Base-by-base conservation (phyloP, 1,284 basidiomycete genomes). In the Tilletia horrida region DNA sequence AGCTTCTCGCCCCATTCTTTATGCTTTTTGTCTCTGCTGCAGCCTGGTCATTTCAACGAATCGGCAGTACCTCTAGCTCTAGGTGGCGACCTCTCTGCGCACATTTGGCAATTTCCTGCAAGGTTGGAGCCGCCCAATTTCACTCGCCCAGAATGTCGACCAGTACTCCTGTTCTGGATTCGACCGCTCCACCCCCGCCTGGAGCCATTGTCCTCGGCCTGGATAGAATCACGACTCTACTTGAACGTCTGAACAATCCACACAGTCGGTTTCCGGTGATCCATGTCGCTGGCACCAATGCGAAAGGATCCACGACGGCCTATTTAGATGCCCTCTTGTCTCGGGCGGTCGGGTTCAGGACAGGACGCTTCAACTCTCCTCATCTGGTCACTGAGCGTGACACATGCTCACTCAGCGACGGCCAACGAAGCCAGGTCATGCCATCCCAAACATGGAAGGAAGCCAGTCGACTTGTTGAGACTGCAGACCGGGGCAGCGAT, bases 261-360 rank as follows among this genome's bases (percentile, higher is more conserved):
- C 84, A 86, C 0, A 88, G 90, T 76, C 87, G 84, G 0, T 87
- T 92, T 1, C 94, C 93, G 0, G 92, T 94, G 1, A 86, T 93
- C 45, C 96, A 98, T 79, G 87, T 98, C 64, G 89, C 93, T 3
- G 95, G 96, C 0, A 99, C 96, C 0, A 98, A 99, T 83, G 95
- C 95, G 35, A 99, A 99, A 83, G 96, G 96, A 31, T 93, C 90
- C 69, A 91, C 94, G 11, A 89, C 92, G 8, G 89, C 90, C 1
- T 85, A 94, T 64, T 83, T 97, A 14, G 88, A 92, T 3, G 90
- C 90, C 21, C 89, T 93, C 71, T 83, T 97, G 16, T 86, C 88
- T 0, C 68, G 73, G 47, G 71, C 73, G 0, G 69, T 77, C 45
- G 84, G 85, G 0, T 75, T 90, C 63, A 84, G 85, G 16, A 87